A percentile compares a stretch with the other conserved stretches of the same genome.
Conservation (phyloP, 2,329 filamentous ascomycete species). For the Paraconiothyrium brasiliense region DNA sequence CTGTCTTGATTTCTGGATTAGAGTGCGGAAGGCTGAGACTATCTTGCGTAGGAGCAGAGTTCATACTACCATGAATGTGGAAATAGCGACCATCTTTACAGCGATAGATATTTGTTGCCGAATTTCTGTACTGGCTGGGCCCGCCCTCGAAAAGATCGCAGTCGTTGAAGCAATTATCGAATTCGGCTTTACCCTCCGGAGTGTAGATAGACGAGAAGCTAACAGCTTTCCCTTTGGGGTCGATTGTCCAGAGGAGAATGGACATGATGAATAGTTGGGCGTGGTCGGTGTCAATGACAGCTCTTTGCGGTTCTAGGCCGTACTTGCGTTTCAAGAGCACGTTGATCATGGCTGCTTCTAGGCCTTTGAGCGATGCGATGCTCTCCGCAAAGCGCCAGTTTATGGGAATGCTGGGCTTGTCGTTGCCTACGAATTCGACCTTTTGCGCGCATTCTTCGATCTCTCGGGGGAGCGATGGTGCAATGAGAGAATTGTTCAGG, state of each 20-base stretch:
- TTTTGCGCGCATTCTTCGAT: slow-evolving; percentile 45
- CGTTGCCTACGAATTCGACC: slow-evolving; percentile 56
- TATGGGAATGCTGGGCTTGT: slow-evolving; percentile 60
- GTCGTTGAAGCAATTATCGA: slow-evolving; percentile 39
- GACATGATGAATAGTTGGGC: slow-evolving; percentile 58
- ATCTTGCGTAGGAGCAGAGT: slow-evolving; percentile 55
- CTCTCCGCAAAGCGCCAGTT: slow-evolving; percentile 67
- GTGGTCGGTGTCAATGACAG: slow-evolving; percentile 61
- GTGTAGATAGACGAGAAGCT: slow-evolving; percentile 21
- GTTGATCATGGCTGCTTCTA: slow-evolving; percentile 59
- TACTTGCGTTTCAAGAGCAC: slow-evolving; percentile 60
- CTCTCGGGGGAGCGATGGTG: slow-evolving; percentile 47
- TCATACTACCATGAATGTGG: slow-evolving; percentile 60
- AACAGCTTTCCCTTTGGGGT: slow-evolving; percentile 42
- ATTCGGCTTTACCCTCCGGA: slow-evolving; percentile 26
- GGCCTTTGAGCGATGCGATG: slow-evolving; percentile 59
- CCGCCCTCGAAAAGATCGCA: slow-evolving; percentile 34
- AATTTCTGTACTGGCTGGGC: slow-evolving; percentile 37
- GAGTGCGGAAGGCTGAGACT: slow-evolving; percentile 48
- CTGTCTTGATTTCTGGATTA: slow-evolving; percentile 27
- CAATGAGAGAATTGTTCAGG: slow-evolving; percentile 54
- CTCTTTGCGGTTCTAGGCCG: slow-evolving; percentile 47
- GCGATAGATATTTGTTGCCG: slow-evolving; percentile 59
- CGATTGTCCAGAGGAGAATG: slow-evolving; percentile 45
- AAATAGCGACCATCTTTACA: slow-evolving; percentile 58